A percentile compares a stretch with the other conserved stretches of the same genome.
Conservation (phyloP, 2,329 filamentous ascomycete genomes). For the Curvularia verruculosa region DNA sequence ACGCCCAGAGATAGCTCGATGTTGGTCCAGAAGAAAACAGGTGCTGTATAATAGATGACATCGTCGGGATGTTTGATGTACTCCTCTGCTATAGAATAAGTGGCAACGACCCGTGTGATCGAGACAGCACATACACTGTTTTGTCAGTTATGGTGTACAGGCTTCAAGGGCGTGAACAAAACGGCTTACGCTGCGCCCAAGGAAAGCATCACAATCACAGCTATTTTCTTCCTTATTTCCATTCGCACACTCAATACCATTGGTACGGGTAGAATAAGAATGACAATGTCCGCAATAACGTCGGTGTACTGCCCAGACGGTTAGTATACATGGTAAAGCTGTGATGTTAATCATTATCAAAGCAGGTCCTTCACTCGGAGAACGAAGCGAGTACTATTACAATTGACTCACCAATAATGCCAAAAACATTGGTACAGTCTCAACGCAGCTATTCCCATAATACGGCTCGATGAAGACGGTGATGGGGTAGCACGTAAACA, state of each 20-base stretch:
- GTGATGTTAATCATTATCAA: neutral
- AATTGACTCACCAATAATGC: constrained; percentile 23
- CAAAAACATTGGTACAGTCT: constrained; percentile 32
- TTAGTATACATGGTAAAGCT: constrained; percentile 4
- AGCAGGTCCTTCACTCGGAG: neutral
- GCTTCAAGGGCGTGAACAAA: neutral
- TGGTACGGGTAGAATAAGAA: constrained; percentile 33
- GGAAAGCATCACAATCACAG: constrained; percentile 29
- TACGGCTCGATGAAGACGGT: constrained; percentile 36
- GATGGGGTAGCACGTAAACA: constrained; percentile 39
- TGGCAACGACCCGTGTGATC: constrained; percentile 28
- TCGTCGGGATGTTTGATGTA: constrained; percentile 29
- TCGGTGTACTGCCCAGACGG: constrained; percentile 21
- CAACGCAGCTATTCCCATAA: constrained; percentile 31
- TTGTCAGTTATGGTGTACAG: constrained; percentile 6
- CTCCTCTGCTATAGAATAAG: constrained; percentile 27
- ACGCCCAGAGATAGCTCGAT: constrained; percentile 37
- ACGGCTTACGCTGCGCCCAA: constrained; percentile 29
- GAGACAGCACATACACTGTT: constrained; percentile 31
- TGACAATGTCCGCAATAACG: constrained; percentile 29
- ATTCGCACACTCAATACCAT: constrained; percentile 33
- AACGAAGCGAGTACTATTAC: neutral
- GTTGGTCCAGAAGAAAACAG: constrained; percentile 40
- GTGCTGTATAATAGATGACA: constrained; percentile 34
- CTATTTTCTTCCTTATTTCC: constrained; percentile 26